A percentile compares a stretch with the other conserved stretches of the same genome.
Evolutionary conservation across 2,329 filamentous ascomycete species (phyloP).

Genomic region (Colletotrichum musae): DNA sequence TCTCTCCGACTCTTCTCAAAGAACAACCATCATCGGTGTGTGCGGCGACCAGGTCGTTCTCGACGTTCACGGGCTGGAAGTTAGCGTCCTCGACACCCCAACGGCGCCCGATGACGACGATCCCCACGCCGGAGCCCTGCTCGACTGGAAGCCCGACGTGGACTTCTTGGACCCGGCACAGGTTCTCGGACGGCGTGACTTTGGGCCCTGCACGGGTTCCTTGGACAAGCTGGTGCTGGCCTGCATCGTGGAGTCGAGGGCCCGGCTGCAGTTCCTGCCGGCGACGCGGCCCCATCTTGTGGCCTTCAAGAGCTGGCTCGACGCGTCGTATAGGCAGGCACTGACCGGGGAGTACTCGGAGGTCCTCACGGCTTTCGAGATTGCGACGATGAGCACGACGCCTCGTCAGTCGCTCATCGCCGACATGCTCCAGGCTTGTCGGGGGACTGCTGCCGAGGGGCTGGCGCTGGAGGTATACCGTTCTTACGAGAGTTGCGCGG

Average conservation of each 20-base stretch:
- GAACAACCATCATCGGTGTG: neutral
- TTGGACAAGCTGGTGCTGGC: constrained; percentile 21
- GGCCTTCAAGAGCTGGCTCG: constrained; percentile 31
- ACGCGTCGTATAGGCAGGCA: constrained; percentile 14
- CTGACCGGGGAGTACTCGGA: constrained; percentile 20
- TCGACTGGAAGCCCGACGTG: constrained; percentile 36
- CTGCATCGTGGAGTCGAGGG: constrained; percentile 30
- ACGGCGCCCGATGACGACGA: neutral
- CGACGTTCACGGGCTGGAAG: constrained; percentile 24
- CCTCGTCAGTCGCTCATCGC: neutral
- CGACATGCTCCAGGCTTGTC: constrained; percentile 6
- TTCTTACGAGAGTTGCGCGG: neutral
- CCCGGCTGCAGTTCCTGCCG: constrained; percentile 27
- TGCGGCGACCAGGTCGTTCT: constrained; percentile 22
- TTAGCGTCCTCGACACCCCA: neutral
- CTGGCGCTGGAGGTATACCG: constrained; percentile 1
- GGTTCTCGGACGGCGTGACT: neutral
- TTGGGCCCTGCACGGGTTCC: neutral
- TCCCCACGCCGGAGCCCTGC: constrained; percentile 15
- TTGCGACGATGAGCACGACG: constrained; percentile 1
- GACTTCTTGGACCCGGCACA: constrained; percentile 8
- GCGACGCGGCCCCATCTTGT: constrained; percentile 30
- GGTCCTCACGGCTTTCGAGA: constrained; percentile 6
- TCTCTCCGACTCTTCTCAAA: neutral
- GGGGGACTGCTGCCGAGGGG: neutral